phyloP scores from a whole-genome alignment of 768 basidiomycete species.

The Termitomyces sp. region DNA sequence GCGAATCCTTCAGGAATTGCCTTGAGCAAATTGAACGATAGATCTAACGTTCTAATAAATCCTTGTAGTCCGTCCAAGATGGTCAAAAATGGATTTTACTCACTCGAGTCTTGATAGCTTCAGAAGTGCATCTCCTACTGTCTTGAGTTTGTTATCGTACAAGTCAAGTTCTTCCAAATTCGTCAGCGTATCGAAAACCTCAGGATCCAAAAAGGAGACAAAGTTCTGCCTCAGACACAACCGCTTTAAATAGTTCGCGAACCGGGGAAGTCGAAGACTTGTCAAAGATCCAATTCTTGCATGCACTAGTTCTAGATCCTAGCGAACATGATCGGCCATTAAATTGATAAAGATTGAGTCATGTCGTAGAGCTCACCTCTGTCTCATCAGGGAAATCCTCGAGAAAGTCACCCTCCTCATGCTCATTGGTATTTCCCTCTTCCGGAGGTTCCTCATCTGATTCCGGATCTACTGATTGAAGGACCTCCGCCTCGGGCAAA shows the following conservation, averaged over 20 bases:
- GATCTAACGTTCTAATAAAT: constrained; percentile 64
- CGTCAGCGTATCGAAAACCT: constrained; percentile 58
- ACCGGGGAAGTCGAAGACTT: constrained; percentile 67
- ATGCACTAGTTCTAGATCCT: constrained; percentile 89
- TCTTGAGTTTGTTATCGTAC: constrained; percentile 93
- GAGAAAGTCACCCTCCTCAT: constrained; percentile 63
- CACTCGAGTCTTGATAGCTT: constrained; percentile 51
- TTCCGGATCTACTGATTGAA: constrained; percentile 26
- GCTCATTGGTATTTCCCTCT: constrained; percentile 31
- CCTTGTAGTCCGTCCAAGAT: not conserved
- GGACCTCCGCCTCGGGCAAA: constrained; percentile 33
- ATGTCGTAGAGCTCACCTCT: constrained; percentile 45
- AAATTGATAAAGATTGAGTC: not conserved
- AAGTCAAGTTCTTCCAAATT: constrained; percentile 87
- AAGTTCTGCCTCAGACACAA: constrained; percentile 87
- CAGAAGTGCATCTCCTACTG: constrained; percentile 60
- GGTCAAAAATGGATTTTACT: constrained; percentile 17
- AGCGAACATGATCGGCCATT: constrained; percentile 5
- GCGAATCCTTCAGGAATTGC: constrained; percentile 59
- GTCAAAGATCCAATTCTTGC: constrained; percentile 64
- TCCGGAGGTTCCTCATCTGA: constrained; percentile 39
- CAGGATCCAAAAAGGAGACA: constrained; percentile 66
- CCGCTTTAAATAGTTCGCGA: constrained; percentile 59
- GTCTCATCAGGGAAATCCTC: constrained; percentile 80
- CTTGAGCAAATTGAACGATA: constrained; percentile 91